These are phyloP conservation scores for Begonia peltatifolia DNA, from an alignment of 306 rosid species.

Conservation along the genomic window DNA sequence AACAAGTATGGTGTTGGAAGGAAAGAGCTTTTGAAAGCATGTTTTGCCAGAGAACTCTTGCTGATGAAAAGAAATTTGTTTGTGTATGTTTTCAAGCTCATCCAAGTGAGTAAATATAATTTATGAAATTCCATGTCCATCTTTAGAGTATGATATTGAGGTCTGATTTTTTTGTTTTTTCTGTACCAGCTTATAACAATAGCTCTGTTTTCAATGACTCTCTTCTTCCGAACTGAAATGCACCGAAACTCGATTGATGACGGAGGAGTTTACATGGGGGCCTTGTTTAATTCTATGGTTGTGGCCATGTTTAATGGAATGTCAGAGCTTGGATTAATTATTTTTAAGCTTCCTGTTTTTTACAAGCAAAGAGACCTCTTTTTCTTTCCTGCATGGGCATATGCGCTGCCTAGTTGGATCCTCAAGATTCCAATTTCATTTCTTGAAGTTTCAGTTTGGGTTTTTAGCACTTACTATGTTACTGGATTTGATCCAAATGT, in stretches of 20 bases:
- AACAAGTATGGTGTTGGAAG: constrained; percentile 15
- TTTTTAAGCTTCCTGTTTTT: constrained; percentile 41
- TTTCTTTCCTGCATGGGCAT: constrained; percentile 52
- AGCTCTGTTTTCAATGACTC: constrained; percentile 33
- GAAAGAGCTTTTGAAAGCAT: constrained; percentile 22
- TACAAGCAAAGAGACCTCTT: constrained; percentile 50
- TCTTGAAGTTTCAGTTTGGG: constrained; percentile 42
- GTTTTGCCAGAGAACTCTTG: constrained; percentile 28
- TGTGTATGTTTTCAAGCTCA: constrained; percentile 23
- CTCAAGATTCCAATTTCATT: constrained; percentile 25
- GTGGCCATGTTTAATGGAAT: constrained; percentile 37
- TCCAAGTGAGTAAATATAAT: constrained; percentile 15
- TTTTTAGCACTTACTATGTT: constrained; percentile 32
- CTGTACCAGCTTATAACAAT: constrained; percentile 21
- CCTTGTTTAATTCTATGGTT: constrained; percentile 26
- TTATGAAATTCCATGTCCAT: not conserved
- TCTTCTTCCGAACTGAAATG: constrained; percentile 64
- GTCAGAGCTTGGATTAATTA: constrained; percentile 32
- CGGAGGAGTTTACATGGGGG: constrained; percentile 36
- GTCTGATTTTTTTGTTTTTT: not conserved
- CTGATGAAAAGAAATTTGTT: constrained; percentile 33
- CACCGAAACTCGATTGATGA: constrained; percentile 22
- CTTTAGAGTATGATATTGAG: too few relatives aligned
- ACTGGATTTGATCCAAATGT: constrained; percentile 46
- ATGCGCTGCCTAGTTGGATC: constrained; percentile 48